Conservation (phyloP, 768 basidiomycete genomes). For the Saitozyma sp. region DNA sequence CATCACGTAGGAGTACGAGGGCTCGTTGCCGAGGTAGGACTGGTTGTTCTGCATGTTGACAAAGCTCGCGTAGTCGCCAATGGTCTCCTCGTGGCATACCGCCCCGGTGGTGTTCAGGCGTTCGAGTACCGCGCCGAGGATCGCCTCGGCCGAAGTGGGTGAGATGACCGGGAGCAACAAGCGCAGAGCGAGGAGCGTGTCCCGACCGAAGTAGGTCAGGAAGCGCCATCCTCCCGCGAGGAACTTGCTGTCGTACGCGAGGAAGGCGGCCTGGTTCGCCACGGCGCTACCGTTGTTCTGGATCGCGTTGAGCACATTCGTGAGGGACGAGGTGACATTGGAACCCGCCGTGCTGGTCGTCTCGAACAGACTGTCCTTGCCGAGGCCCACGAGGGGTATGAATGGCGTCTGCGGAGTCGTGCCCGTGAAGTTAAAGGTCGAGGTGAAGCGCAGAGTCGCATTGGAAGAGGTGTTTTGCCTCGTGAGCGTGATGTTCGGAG, state of each 20-base stretch:
- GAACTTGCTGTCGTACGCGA: slow-evolving; percentile 55
- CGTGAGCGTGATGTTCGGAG: slow-evolving; percentile 53
- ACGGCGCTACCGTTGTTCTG: slow-evolving; percentile 37
- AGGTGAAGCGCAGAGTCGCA: slow-evolving; percentile 40
- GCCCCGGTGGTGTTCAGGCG: slow-evolving; percentile 56
- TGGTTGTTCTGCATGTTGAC: slow-evolving; percentile 55
- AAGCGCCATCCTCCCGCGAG: slow-evolving; percentile 59
- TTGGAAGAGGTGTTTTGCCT: slow-evolving; percentile 35
- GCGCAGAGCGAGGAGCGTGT: slow-evolving; percentile 56
- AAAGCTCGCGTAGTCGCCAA: slow-evolving; percentile 55
- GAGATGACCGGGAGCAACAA: slow-evolving; percentile 56
- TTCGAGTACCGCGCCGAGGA: slow-evolving; percentile 57
- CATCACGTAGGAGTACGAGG: slow-evolving; percentile 54
- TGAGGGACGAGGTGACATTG: slow-evolving; percentile 40
- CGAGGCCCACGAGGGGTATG: slow-evolving; percentile 49
- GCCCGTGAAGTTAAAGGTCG: slow-evolving; percentile 55
- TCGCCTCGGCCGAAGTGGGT: slow-evolving; percentile 55
- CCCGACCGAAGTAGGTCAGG: slow-evolving; percentile 54
- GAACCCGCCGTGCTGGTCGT: slow-evolving; percentile 16
- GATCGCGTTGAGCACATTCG: slow-evolving; percentile 47
- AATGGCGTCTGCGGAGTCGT: slow-evolving; percentile 43
- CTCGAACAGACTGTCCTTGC: slow-evolving; percentile 52
- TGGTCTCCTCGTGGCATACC: slow-evolving; percentile 56
- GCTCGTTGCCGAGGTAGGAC: slow-evolving; percentile 54
- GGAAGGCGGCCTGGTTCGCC: slow-evolving; percentile 54